Conservation (phyloP, 2,329 filamentous ascomycete genomes). For the Colletotrichum tropicale region DNA sequence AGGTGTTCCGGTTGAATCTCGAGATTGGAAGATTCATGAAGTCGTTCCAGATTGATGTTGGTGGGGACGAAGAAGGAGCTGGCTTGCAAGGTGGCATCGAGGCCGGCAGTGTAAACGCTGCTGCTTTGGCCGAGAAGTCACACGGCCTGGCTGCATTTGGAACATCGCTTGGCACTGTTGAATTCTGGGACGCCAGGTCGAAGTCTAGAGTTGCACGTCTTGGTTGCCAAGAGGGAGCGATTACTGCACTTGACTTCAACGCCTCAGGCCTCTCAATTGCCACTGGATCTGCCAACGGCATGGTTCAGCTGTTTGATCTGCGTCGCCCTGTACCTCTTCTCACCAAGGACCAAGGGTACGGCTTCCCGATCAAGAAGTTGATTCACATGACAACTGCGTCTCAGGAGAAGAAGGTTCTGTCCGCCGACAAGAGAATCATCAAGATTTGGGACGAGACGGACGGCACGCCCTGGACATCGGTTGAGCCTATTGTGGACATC, state of each 20-base stretch:
- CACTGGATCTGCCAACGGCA: conserved; percentile 84
- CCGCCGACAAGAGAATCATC: conserved; percentile 93
- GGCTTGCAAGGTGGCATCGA: conserved; percentile 87
- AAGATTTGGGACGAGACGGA: conserved; percentile 91
- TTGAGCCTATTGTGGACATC: conserved; percentile 93
- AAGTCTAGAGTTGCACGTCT: conserved; percentile 82
- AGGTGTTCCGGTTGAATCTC: conserved; percentile 91
- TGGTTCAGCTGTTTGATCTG: conserved; percentile 90
- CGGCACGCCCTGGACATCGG: conserved; percentile 91
- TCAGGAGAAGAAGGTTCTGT: conserved; percentile 85
- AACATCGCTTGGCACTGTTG: conserved; percentile 92
- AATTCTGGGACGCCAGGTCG: conserved; percentile 93
- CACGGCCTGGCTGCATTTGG: conserved; percentile 94
- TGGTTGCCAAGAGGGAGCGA: conserved; percentile 69
- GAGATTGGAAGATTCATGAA: conserved; percentile 94
- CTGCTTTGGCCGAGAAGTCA: conserved; percentile 83
- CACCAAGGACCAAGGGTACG: conserved; percentile 95
- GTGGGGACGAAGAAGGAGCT: conserved; percentile 74
- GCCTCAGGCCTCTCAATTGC: conserved; percentile 83
- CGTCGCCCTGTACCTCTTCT: conserved; percentile 85
- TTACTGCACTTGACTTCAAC: conserved; percentile 88
- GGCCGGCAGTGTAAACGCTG: conserved; percentile 86
- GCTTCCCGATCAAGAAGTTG: conserved; percentile 88
- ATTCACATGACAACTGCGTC: conserved; percentile 73
- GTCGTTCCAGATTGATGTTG: conserved; percentile 89